Evolutionary conservation across 1,139 yeast species (phyloP).

Genomic region (Magnusiomyces ingens): DNA sequence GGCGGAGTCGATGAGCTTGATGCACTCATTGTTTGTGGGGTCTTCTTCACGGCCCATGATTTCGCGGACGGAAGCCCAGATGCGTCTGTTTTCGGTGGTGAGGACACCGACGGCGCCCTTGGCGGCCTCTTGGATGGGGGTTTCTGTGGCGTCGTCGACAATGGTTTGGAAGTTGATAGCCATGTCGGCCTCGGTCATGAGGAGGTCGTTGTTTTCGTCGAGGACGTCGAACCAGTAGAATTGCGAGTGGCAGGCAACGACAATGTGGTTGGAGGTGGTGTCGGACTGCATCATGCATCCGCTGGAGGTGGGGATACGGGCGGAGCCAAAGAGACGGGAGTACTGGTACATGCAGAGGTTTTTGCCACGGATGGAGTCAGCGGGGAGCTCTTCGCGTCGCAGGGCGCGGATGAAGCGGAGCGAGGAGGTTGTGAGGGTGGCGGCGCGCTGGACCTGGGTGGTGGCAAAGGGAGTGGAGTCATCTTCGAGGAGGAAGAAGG

Average conservation of each 20-base stretch:
- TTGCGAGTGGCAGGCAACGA: slow-evolving; percentile 79
- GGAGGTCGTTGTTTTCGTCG: slow-evolving; percentile 61
- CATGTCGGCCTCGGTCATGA: slow-evolving; percentile 67
- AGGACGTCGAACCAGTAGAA: slow-evolving; percentile 92
- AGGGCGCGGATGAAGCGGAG: slow-evolving; percentile 73
- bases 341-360: slow-evolving; percentile 84
- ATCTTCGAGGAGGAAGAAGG: slow-evolving; percentile 80
- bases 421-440: slow-evolving; percentile 70
- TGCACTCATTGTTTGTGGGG: slow-evolving; percentile 53
- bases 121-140: slow-evolving; percentile 61
- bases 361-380: slow-evolving; percentile 61
- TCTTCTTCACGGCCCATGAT: slow-evolving; percentile 31
- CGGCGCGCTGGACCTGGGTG: slow-evolving; percentile 72
- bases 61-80: slow-evolving; percentile 73
- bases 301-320: slow-evolving; percentile 70
- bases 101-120: slow-evolving; percentile 81
- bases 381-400: slow-evolving; percentile 67
- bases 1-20: slow-evolving; percentile 71
- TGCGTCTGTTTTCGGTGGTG: slow-evolving; percentile 79
- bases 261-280: slow-evolving; percentile 65
- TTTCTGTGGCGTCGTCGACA: slow-evolving; percentile 58
- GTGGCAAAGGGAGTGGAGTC: slow-evolving; percentile 78
- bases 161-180: slow-evolving; percentile 70
- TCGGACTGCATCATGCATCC: slow-evolving; percentile 88
- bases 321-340: slow-evolving; percentile 74